phyloP scores from a whole-genome alignment of 257 asterid species.

The Lycium ferocissimum region DNA sequence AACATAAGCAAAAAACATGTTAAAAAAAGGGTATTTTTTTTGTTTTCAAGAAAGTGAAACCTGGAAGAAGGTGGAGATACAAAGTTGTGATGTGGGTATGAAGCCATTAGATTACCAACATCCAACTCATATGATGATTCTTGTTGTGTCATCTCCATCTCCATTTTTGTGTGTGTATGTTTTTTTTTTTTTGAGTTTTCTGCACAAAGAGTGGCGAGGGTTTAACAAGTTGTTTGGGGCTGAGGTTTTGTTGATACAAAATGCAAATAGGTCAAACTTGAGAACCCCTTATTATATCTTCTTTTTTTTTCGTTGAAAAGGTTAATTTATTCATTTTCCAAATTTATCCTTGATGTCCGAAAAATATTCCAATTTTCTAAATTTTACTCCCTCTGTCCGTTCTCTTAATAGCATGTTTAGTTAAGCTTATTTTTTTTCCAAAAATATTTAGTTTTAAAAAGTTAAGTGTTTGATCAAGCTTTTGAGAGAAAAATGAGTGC shows the following conservation, averaged over 20 bases:
- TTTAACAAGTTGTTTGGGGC: background rate
- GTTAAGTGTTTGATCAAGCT: too few relatives aligned
- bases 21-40: background rate
- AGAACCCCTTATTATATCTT: background rate
- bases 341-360: too few relatives aligned
- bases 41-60: background rate
- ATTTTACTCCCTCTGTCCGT: background rate
- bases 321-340: too few relatives aligned
- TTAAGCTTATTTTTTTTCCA: too few relatives aligned
- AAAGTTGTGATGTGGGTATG: conserved; percentile 19
- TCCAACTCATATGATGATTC: background rate
- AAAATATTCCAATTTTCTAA: too few relatives aligned
- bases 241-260: background rate
- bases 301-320: too few relatives aligned
- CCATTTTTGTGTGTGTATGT: background rate
- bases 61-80: background rate
- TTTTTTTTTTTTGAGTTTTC: background rate
- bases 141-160: conserved; percentile 20
- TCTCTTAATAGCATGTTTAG: too few relatives aligned
- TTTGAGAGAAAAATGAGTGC: too few relatives aligned
- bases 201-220: conserved; percentile 15
- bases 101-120: conserved; percentile 23
- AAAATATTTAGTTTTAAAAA: too few relatives aligned
- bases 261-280: conserved; percentile 7
- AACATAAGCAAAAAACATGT: background rate